Evolutionary conservation across 129 eudicot genomes (phyloP), one percentile per base, ranked within the genome.

Genomic region (Sambucus nigra): DNA sequence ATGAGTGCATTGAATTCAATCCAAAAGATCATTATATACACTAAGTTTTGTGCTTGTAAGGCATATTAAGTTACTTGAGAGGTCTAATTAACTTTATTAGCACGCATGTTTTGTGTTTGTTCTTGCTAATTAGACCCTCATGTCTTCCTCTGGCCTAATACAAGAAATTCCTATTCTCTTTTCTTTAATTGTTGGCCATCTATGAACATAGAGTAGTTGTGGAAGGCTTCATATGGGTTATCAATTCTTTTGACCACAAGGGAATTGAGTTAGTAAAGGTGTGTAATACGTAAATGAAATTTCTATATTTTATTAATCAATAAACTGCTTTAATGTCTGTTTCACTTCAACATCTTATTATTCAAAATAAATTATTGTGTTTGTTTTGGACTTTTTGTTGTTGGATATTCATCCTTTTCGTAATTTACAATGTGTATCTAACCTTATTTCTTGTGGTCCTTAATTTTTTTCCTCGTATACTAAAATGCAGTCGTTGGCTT

Each of bases 241-340:
- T 91, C 60, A 91, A 91, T 68, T 91, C 99, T 55, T 91, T 91
- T 39, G 99, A 91, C 61, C 99, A 91, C 51, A 85, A 95, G 99
- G 99, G 99, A 61, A 95, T 91, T 29, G 99, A 91, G 66, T 59
- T 91, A 58, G 99, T 95, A 31, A 91, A 91, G 99, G 99, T 91
- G 79, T 39, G 49, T 38, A 53, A 51, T n/a, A 11, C 54, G 7
- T 16, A 16, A 35, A 14, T 17, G 11, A 15, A 17, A 6, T 39
- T 53, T 5, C 18, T 20, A 5, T 35, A 3, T 35, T 35, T 35
- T 35, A 12, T 23, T 17, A 12, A 42, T 42, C 20, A 13, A 6
- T 13, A n/a, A n/a, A 42, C 4, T 14, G 19, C 0, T 11, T 16
- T 0, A 13, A 10, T 42, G 5, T 53, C 2, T 11, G 7, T 16